Evolutionary conservation across 2,329 filamentous ascomycete genomes (phyloP), one percentile per base, ranked within the genome.

Genomic region (Hymenoscyphus salicellus): DNA sequence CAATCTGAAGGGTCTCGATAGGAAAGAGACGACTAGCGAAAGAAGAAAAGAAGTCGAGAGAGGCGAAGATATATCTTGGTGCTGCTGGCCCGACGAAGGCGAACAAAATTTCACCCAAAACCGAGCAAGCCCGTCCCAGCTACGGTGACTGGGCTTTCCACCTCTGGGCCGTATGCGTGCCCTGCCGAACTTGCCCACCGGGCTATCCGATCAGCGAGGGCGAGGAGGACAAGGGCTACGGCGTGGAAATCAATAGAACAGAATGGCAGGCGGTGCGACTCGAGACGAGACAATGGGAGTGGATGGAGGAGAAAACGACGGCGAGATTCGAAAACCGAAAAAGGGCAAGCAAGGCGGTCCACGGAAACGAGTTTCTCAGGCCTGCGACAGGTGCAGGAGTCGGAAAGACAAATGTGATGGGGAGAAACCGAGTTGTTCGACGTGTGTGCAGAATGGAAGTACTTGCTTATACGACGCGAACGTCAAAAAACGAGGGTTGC

Each of bases 401-500:
- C 79, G 82, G 63, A 82, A 84, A 70, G 84, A 86, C 72, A 86
- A 85, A 72, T 88, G 85, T 72, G 83, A 87, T 68, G 85, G 85
- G n/a, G 76, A 81, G 46, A 85, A 83, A 62, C 82, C 89, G 58
- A 75, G 81, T 38, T 93, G 91, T 75, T 87, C 88, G 17, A 86
- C 84, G 1, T 88, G 85, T 74, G 78, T 78, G 32, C 76, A 79
- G 3, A 81, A 83, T 49, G 79, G 79, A 20, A 77, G 84, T 62
- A 72, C 76, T 8, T 88, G 85, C 71, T 81, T 83, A 82, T 93
- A 93, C 75, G 86, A 89, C 66, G 83, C 88, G 62, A 87, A 86
- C 62, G 86, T 89, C 7, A 92, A 91, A 77, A 92, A 92, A 75
- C 83, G 90, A 68, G 90, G 91, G 3, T 86, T 93, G 11, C 90